Base-by-base conservation (phyloP, 192 early-diverging fungal species). In the Podila verticillata region DNA sequence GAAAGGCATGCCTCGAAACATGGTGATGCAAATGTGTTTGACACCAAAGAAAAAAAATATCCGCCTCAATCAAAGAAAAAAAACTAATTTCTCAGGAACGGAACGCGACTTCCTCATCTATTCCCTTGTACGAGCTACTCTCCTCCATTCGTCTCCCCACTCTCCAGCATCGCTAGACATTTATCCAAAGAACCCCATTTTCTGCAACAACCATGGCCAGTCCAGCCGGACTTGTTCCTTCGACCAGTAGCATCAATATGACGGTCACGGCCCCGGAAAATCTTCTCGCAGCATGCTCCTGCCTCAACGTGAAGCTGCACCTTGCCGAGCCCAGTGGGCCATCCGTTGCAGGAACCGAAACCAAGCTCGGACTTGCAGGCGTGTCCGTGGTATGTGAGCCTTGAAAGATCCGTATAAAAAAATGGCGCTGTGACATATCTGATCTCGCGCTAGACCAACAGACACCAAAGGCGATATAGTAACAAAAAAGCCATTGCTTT, bases 281-380 rank as follows among this genome's bases (percentile, higher is more conserved):
- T 22, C 51, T 80, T 44, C 32, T 80, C 7, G 65, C 57, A 13
- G 61, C 70, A 44, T 80, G 77, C 68, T 70, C 77, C 44, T 80
- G 77, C 61, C 77, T 80, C 49, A 80, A 80, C 20, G 66, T 80
- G 34, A 80, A 80, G 56, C 44, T 80, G 62, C 77, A 80, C 32
- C 61, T 80, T 44, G 77, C 77, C 30, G 70, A 47, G 24, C 70
- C 66, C 15, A 56, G 57, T 28, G 49, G 47, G 39, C 13, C 24
- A 32, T 17, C n/a, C 5, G 29, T 68, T 0, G 61, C 47, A 20
- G 77, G 77, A 26, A 72, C 64, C 12, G 77, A 72, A 30, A 59
- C 63, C 3, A 56, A 80, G 51, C 65, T 80, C 8, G 77, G 77
- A 24, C 65, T 80, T 9, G 77, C 77, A 13, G 77, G 77, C 22